Percentiles rank a stretch among this genome's conserved stretches.
Evolutionary conservation across 2,329 filamentous ascomycete genomes (phyloP).

Genomic region (Ceratocystiopsis sp.): DNA sequence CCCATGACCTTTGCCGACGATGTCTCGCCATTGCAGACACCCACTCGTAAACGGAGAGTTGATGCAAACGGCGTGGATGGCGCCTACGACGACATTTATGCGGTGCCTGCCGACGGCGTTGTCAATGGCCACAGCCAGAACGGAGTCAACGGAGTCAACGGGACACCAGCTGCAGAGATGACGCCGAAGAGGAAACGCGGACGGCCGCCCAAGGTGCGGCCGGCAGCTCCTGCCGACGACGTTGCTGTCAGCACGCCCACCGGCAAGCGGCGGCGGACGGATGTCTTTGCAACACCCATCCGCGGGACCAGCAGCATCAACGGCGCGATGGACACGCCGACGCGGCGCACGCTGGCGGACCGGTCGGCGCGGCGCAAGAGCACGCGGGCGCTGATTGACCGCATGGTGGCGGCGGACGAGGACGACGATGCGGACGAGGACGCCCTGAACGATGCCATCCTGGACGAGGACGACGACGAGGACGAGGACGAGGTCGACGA

Average conservation of each 20-base stretch:
- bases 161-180: too few species aligned
- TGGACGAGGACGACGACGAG: constrained; percentile 33
- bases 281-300: constrained; percentile 17
- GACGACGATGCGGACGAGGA: constrained; percentile 61
- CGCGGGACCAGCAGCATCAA: constrained; percentile 14
- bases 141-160: too few species aligned
- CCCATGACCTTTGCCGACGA: too few species aligned
- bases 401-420: constrained; percentile 42
- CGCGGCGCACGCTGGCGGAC: constrained; percentile 52
- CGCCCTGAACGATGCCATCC: constrained; percentile 51
- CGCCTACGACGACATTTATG: too few species aligned
- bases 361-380: constrained; percentile 79
- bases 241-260: constrained; percentile 13
- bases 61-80: too few species aligned
- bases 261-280: constrained; percentile 10
- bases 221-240: too few species aligned
- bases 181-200: too few species aligned
- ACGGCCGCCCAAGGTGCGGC: too few species aligned
- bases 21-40: too few species aligned
- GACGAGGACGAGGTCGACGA: constrained; percentile 14
- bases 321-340: constrained; percentile 31
- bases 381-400: constrained; percentile 57
- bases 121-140: too few species aligned
- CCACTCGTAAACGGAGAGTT: too few species aligned
- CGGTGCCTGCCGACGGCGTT: too few species aligned